Evolutionary conservation across 176 grass and related monocot species (phyloP), one percentile per base, ranked within the genome.

Genomic region (Coix lacrymajobi): DNA sequence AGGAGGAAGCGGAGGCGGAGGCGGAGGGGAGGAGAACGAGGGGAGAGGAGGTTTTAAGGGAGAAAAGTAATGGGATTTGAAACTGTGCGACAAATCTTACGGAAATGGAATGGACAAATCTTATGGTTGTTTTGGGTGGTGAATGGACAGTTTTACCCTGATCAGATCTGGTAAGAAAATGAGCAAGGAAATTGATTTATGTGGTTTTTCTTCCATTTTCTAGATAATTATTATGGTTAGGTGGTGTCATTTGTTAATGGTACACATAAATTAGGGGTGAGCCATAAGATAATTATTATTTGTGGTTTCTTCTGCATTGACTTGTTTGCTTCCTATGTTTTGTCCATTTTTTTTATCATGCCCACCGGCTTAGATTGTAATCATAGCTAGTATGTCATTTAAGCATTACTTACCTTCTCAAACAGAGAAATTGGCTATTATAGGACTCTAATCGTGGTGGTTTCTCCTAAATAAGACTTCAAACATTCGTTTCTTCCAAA

Each of bases 41-140:
- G 24, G 73, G 54, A 24, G 54, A 11, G 29, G 84, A 69, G 84
- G 81, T 75, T 85, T 81, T 88, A 71, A 36, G 57, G 67, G 36
- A 66, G 44, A 58, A 75, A 75, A 54, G 1, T 32, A 9, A 10
- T 5, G 62, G 46, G 69, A 78, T 87, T 93, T 75, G 46, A 82
- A 83, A 89, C 56, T 56, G 52, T 48, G 70, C 20, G 3, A 57
- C 8, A n/a, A n/a, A 56, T 1, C 16, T 19, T 8, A 10, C 24
- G 15, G 12, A 66, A 34, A 54, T 78, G 26, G 24, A 8, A 38
- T 88, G 66, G 10, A 19, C 57, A 73, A 56, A 28, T 2, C 26
- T 11, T 25, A n/a, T 8, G 62, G 71, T 85, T 85, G 68, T 24
- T 25, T 31, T 15, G 17, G 1, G 3, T 6, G 5, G 43, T 11